Percentiles rank a stretch among this genome's conserved stretches.
Evolutionary conservation across 768 basidiomycete species (phyloP).

Genomic region (Hygrocybe coccinea): DNA sequence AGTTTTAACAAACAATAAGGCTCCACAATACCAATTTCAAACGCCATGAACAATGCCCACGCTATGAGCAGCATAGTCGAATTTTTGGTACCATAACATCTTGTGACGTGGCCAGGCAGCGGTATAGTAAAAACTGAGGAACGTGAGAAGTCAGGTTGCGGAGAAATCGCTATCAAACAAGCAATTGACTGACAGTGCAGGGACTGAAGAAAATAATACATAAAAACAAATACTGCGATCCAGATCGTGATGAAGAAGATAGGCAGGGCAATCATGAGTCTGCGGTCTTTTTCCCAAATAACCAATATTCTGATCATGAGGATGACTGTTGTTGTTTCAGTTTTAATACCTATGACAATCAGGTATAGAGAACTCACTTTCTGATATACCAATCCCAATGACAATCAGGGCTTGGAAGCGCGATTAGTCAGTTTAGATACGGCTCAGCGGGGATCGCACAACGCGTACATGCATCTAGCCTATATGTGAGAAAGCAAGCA

Average conservation of each 20-base stretch:
- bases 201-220: constrained; percentile 5
- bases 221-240: constrained; percentile 4
- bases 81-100: neutral
- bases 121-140: neutral
- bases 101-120: neutral
- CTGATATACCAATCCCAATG: constrained; percentile 10
- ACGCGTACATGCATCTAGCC: neutral
- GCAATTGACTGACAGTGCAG: constrained; percentile 3
- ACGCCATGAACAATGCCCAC: neutral
- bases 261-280: constrained; percentile 6
- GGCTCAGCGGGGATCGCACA: neutral
- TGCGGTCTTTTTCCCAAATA: constrained; percentile 9
- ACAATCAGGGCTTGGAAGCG: constrained; percentile 9
- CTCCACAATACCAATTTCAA: neutral
- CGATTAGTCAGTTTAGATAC: neutral
- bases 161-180: neutral
- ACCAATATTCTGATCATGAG: constrained; percentile 13
- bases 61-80: neutral
- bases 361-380: constrained; percentile 1
- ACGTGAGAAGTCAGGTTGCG: neutral
- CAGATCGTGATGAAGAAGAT: constrained; percentile 8
- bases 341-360: neutral
- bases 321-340: constrained; percentile 8
- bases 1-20: neutral
- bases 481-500: neutral